Evolutionary conservation across 2,329 filamentous ascomycete species (phyloP).

Genomic region (Stagonosporopsis rhizophila): DNA sequence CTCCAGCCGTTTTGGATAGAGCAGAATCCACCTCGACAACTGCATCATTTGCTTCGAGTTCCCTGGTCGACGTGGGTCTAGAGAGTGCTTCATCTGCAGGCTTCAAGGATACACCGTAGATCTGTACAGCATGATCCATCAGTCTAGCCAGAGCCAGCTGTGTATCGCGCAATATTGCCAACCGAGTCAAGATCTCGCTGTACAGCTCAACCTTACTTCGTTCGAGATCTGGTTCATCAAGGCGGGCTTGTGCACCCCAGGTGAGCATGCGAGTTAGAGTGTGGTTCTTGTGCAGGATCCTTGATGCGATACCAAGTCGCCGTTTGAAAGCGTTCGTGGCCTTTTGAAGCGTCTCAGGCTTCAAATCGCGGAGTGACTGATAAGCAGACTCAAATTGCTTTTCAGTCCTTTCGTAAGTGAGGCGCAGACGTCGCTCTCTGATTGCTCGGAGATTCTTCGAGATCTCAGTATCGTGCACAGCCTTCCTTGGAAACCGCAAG

Average conservation of each 20-base stretch:
- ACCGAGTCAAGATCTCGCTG: conserved; percentile 32
- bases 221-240: conserved; percentile 29
- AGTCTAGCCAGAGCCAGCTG: conserved; percentile 37
- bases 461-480: conserved; percentile 1
- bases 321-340: conserved; percentile 26
- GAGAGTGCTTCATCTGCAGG: conserved; percentile 19
- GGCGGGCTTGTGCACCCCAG: conserved; percentile 38
- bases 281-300: conserved; percentile 36
- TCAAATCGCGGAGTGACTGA: conserved; percentile 19
- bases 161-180: conserved; percentile 40
- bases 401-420: conserved; percentile 28
- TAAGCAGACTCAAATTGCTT: conserved; percentile 29
- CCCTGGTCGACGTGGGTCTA: background rate
- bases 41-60: background rate
- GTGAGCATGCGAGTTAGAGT: conserved; percentile 38
- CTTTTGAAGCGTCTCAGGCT: conserved; percentile 11
- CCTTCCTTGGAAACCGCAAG: conserved; percentile 3
- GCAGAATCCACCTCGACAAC: background rate
- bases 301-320: conserved; percentile 32
- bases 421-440: conserved; percentile 19
- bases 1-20: background rate
- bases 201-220: conserved; percentile 22
- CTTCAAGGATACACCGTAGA: conserved; percentile 27
- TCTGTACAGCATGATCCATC: conserved; percentile 33
- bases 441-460: conserved; percentile 7